phyloP scores from a whole-genome alignment of 2,329 filamentous ascomycete genomes.

The Paraphoma chrysanthemicola region DNA sequence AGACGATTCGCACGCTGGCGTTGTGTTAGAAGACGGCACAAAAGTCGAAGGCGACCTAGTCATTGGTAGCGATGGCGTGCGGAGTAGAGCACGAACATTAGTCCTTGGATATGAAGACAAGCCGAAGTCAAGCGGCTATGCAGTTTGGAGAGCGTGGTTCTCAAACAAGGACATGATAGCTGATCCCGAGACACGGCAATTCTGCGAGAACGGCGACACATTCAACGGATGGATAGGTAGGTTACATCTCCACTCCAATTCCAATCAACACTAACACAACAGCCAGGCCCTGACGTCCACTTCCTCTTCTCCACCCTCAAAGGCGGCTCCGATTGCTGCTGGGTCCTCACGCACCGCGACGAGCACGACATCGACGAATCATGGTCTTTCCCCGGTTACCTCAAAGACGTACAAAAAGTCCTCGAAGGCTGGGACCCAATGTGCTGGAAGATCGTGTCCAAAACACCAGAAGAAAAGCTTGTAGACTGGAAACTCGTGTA shows the following conservation, averaged over 20 bases:
- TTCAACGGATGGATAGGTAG: conserved; percentile 48
- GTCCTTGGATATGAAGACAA: conserved; percentile 61
- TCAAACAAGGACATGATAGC: conserved; percentile 47
- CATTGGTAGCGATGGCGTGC: conserved; percentile 61
- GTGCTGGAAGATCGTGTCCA: conserved; percentile 43
- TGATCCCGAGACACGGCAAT: conserved; percentile 46
- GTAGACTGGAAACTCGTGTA: conserved; percentile 65
- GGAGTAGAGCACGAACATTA: conserved; percentile 58
- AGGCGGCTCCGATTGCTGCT: conserved; percentile 45
- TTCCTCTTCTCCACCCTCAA: conserved; percentile 49
- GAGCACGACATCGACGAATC: conserved; percentile 46
- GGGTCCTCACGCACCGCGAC: conserved; percentile 46
- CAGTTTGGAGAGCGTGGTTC: conserved; percentile 60
- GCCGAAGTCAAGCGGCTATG: conserved; percentile 61
- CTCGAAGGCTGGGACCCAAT: conserved; percentile 44
- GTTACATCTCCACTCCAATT: background rate
- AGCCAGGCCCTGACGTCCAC: conserved; percentile 45
- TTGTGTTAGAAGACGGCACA: conserved; percentile 58
- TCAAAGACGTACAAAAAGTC: conserved; percentile 41
- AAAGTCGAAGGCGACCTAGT: conserved; percentile 58
- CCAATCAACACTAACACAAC: background rate
- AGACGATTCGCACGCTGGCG: conserved; percentile 58
- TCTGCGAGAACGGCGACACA: conserved; percentile 47
- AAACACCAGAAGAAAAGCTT: conserved; percentile 45
- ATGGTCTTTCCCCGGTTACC: conserved; percentile 44